Evolutionary conservation across 108 stramenopile species (phyloP).

Genomic region (Conticribra guillardii): DNA sequence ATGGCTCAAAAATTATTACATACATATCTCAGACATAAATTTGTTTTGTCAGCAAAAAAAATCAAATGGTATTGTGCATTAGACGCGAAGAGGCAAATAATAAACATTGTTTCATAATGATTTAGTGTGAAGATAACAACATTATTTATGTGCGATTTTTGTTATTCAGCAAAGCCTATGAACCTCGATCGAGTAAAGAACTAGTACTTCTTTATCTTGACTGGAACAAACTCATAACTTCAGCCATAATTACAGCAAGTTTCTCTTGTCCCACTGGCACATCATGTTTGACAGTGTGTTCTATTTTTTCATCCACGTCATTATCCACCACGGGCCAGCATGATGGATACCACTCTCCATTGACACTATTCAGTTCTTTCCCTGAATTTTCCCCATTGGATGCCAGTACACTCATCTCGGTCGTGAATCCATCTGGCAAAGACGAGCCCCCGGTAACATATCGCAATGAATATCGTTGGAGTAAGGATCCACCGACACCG

Average conservation of each 20-base stretch:
- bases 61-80: too few relatives aligned
- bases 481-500: slow-evolving; percentile 6
- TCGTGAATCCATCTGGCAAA: slow-evolving; percentile 3
- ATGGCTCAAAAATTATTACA: too few relatives aligned
- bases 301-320: slow-evolving; percentile 13
- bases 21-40: too few relatives aligned
- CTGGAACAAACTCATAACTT: slow-evolving; percentile 10
- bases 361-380: slow-evolving; percentile 1
- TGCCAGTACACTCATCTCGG: slow-evolving; percentile 12
- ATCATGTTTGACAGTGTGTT: not conserved
- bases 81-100: too few relatives aligned
- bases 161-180: too few relatives aligned
- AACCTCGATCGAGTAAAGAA: too few relatives aligned
- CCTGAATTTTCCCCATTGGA: not conserved
- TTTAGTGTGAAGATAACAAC: too few relatives aligned
- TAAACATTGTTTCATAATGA: too few relatives aligned
- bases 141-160: too few relatives aligned
- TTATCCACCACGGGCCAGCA: slow-evolving; percentile 4
- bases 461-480: slow-evolving; percentile 4
- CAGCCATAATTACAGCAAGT: slow-evolving; percentile 10
- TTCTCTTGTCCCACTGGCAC: slow-evolving; percentile 9
- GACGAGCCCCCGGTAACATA: slow-evolving; percentile 1
- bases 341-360: slow-evolving; percentile 8
- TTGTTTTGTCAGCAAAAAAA: too few relatives aligned
- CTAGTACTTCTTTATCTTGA: not conserved